Evolutionary conservation across 805 yeast species (phyloP), one percentile per base, ranked within the genome.

Genomic region (Kregervanrija delftensis): DNA sequence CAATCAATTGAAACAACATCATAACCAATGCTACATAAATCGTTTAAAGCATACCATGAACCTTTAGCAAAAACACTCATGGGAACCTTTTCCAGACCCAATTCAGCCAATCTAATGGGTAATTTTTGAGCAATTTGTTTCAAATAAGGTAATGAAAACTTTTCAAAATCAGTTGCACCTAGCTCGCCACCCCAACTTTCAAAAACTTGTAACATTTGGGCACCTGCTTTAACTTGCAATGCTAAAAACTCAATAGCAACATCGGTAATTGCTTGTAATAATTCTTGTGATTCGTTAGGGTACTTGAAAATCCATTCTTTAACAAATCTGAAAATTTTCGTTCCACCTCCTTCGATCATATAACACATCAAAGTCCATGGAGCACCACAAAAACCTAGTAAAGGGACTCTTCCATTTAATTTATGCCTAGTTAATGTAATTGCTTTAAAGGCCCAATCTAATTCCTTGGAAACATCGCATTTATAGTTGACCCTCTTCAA

Each of bases 151-250:
- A 91, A 75, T 4, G 95, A 83, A 64, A 89, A 93, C 63, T 86
- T 90, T 50, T 74, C 74, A 66, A 91, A 93, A 58, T 93, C 99
- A 42, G 69, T 69, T 11, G 96, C 95, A 1, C 96, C 93, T 46
- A 93, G 73, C 67, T 93, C 98, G 42, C 98, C 96, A 46, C 96
- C 99, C 96, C 96, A 90, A 33, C 96, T 85, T 61, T 93, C 99
- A 60, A 93, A 93, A 33, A 93, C 89, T 67, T 93, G 99, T 49
- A 93, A 73, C 82, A 93, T 89, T 69, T 93, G 99, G 33, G 98
- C 98, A 55, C 99, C 99, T 1, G 99, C 99, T 53, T 81, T 79
- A 38, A 93, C 96, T 67, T 93, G 99, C 57, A 83, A 86, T 3
- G 96, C 95, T 58, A 93, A 73, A 60, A 91, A 93, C 63, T 91